Evolutionary conservation across 495 filamentous ascomycete genomes (phyloP).

Genomic region (Aspergillus steynii): DNA sequence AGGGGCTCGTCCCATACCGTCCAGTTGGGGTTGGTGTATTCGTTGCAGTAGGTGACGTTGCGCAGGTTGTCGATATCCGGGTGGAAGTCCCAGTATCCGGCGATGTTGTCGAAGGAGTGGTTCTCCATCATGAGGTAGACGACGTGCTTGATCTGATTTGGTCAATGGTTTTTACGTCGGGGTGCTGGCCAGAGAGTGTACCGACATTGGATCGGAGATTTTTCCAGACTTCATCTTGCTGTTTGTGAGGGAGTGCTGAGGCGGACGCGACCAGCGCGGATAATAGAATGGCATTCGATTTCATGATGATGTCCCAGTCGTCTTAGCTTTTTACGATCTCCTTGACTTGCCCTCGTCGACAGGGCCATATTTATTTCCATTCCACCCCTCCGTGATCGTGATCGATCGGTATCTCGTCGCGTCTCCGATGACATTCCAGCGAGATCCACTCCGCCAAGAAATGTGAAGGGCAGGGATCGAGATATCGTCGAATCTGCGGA

Average conservation of each 20-base stretch:
- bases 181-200: background rate
- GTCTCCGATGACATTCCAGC: too few species aligned
- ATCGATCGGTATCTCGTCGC: too few species aligned
- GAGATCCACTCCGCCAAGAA: background rate
- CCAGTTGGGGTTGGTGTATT: slow-evolving; percentile 45
- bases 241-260: slow-evolving; percentile 21
- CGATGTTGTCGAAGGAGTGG: slow-evolving; percentile 49
- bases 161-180: background rate
- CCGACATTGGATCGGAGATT: slow-evolving; percentile 33
- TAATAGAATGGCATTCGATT: slow-evolving; percentile 14
- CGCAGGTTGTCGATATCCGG: slow-evolving; percentile 41
- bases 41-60: slow-evolving; percentile 40
- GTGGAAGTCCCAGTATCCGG: slow-evolving; percentile 44
- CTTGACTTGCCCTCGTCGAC: background rate
- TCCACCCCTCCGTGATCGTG: too few species aligned
- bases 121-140: slow-evolving; percentile 49
- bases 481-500: background rate
- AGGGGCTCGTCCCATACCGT: slow-evolving; percentile 43
- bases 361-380: too few species aligned
- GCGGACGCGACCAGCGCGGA: slow-evolving; percentile 16
- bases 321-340: background rate
- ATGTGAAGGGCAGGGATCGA: background rate
- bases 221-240: slow-evolving; percentile 22
- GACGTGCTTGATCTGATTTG: slow-evolving; percentile 42
- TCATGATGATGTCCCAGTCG: slow-evolving; percentile 16